These are phyloP conservation scores for Plasmodium sp. DNA, from an alignment of 169 alveolate genomes.

Conservation along the genomic window DNA sequence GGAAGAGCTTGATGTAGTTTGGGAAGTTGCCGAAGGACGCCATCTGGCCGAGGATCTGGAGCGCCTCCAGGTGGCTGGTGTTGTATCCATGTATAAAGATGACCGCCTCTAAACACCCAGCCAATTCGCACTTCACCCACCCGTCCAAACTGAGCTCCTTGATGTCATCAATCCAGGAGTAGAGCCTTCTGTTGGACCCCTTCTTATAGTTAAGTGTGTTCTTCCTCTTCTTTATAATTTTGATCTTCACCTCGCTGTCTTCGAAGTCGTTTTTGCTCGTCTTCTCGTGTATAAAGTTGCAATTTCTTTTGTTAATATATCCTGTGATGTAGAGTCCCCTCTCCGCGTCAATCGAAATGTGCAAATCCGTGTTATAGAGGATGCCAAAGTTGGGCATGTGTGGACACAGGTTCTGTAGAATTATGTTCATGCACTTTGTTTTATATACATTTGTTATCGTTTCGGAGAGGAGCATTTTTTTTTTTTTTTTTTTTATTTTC, in stretches of 20 bases:
- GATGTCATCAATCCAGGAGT: constrained; percentile 60
- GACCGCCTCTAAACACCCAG: constrained; percentile 84
- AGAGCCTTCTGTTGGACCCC: constrained; percentile 6
- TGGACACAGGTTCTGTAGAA: constrained; percentile 81
- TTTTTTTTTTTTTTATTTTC: constrained; percentile 33
- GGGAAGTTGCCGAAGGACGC: constrained; percentile 89
- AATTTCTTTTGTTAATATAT: constrained; percentile 77
- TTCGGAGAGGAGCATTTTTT: constrained; percentile 37
- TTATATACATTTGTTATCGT: constrained; percentile 65
- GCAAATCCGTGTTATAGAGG: constrained; percentile 81
- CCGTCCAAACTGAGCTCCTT: constrained; percentile 74
- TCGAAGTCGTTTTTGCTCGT: constrained; percentile 56
- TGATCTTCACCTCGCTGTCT: constrained; percentile 69
- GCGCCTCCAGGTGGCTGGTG: constrained; percentile 75
- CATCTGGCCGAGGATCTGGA: constrained; percentile 85
- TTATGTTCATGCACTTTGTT: constrained; percentile 77
- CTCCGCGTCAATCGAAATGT: constrained; percentile 86
- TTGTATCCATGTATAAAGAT: constrained; percentile 87
- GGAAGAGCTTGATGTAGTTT: constrained; percentile 85
- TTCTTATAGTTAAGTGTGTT: constrained; percentile 71
- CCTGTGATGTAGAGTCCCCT: constrained; percentile 83
- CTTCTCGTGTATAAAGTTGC: constrained; percentile 28
- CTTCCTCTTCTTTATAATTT: constrained; percentile 62
- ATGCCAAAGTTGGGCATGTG: constrained; percentile 88
- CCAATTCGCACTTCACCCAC: constrained; percentile 83